Percentiles rank a stretch among this genome's conserved stretches.
Conservation (phyloP, 2,329 filamentous ascomycete species). For the Fusarium sublunatum region DNA sequence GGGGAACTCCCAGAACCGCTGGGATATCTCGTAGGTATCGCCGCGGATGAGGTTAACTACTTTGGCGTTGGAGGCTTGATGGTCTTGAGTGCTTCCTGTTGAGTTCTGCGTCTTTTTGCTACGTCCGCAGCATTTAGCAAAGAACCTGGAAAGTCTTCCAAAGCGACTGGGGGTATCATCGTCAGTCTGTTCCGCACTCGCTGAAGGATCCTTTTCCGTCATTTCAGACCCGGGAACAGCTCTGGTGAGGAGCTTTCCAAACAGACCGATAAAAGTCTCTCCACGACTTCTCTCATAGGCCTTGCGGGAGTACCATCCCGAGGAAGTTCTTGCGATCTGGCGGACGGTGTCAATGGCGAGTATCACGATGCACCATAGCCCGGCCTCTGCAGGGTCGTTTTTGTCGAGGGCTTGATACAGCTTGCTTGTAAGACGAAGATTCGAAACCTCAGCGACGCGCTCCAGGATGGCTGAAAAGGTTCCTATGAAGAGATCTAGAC, state of each 20-base stretch:
- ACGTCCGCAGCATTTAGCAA: conserved; percentile 34
- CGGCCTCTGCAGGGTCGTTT: conserved; percentile 46
- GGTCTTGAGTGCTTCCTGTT: conserved; percentile 46
- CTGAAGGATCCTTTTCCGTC: conserved; percentile 50
- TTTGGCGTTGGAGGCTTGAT: conserved; percentile 84
- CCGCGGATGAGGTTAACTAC: conserved; percentile 88
- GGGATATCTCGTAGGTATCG: conserved; percentile 84
- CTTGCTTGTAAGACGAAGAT: conserved; percentile 53
- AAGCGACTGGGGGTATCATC: background rate
- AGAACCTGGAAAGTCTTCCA: conserved; percentile 24
- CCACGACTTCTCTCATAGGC: conserved; percentile 86
- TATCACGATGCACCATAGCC: conserved; percentile 54
- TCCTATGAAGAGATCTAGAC: conserved; percentile 78
- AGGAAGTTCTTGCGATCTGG: conserved; percentile 52
- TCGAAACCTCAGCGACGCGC: conserved; percentile 53
- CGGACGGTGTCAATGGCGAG: conserved; percentile 49
- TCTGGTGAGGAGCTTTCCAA: conserved; percentile 53
- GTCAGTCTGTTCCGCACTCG: background rate
- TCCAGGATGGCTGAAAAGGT: conserved; percentile 70
- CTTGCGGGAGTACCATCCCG: conserved; percentile 83
- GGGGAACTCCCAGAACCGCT: conserved; percentile 89
- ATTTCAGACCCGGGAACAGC: conserved; percentile 54
- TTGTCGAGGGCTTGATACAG: conserved; percentile 52
- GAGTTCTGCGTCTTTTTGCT: conserved; percentile 29
- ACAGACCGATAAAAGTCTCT: conserved; percentile 63